Base-by-base conservation (phyloP, 2,329 filamentous ascomycete genomes). In the Aspergillus latus region DNA sequence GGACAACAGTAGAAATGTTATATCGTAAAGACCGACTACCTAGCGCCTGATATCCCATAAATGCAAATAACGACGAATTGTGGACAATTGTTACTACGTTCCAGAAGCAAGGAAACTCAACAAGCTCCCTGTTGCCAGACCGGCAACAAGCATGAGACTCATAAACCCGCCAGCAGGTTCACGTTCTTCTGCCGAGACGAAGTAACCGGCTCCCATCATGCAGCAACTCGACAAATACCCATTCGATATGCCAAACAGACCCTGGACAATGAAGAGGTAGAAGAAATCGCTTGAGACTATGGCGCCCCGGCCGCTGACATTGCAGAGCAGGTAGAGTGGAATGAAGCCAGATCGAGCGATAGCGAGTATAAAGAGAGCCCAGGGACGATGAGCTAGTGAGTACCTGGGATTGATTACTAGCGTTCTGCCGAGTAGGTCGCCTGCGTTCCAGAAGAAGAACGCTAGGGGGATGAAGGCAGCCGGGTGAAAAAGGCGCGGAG, bases 101-200 rank as follows among this genome's bases (percentile, higher is more conserved):
- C 52, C 78, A 0, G 87, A 82, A 60, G 85, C 84, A 8, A 86
- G 80, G 74, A 97, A 99, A 72, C 92, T 97, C 70, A 95, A 73
- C 66, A 97, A 74, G 75, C 93, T 97, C n/a, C 94, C 94, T 26
- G 82, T 80, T 1, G 91, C 84, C 74, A 97, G 75, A 0, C 94
- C 94, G 4, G 84, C 85, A 15, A 97, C 90, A n/a, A 97, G 83
- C 72, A 88, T 91, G 61, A 97, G 73, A 3, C 89, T 88, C 94
- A 99, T 97, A 72, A 97, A 97, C 1, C 89, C 91, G 46, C 93
- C 94, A 0, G 92, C 87, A 5, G 91, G 92, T 76, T 96, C 92
- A 34, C 89, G 82, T 77, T 99, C 93, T 8, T 87, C 85, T 1
- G 88, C 84, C 3, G 88, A 87, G 1, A 97, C 92, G 84, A 87